Base-by-base conservation (phyloP, 1,284 basidiomycete species). In the Austroboletus niveus region DNA sequence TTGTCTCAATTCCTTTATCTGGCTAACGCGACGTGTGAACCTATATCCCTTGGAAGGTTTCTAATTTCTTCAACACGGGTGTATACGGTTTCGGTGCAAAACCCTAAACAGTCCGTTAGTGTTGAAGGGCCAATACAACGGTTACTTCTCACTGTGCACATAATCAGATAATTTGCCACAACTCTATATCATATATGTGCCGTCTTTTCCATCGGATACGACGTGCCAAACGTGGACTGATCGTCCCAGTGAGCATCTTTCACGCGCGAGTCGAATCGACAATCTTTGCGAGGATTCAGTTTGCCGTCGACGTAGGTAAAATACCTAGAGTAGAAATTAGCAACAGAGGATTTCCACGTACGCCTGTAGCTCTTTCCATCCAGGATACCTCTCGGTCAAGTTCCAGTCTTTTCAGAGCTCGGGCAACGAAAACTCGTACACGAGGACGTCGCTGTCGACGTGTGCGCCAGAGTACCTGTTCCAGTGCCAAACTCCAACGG, bases 331-430 rank as follows among this genome's bases (percentile, higher is more conserved):
- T 7, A 1, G n/a, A 36, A 31, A 12, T 8, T 6, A 14, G 2
- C 1, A 10, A 20, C 14, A 38, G 38, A 8, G 9, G 15, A 5
- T 0, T 8, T 36, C 31, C 12, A 39, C 40, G 5, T 27, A 60
- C 51, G 36, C 32, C 31, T 52, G 57, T 22, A 53, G 2, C 38
- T 63, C 59, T 7, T 56, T 49, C 45, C 49, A 17, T 8, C 32
- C 52, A n/a, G 59, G 59, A 29, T 49, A 60, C 22, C 17, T 60
- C 34, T 70, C 54, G 1, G 60, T 49, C 60, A 58, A 60, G 3
- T 49, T 47, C 61, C 61, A 61, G 4, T 10, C 52, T 20, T 48
- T 45, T 60, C 60, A 63, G 10, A 60, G 52, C 7, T 60, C 56
- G 3, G 51, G 56, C 6, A 30, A 41, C 0, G 60, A 48, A 24